Evolutionary conservation across 345 rosid genomes (phyloP).

Genomic region (Pistacia integerrima): DNA sequence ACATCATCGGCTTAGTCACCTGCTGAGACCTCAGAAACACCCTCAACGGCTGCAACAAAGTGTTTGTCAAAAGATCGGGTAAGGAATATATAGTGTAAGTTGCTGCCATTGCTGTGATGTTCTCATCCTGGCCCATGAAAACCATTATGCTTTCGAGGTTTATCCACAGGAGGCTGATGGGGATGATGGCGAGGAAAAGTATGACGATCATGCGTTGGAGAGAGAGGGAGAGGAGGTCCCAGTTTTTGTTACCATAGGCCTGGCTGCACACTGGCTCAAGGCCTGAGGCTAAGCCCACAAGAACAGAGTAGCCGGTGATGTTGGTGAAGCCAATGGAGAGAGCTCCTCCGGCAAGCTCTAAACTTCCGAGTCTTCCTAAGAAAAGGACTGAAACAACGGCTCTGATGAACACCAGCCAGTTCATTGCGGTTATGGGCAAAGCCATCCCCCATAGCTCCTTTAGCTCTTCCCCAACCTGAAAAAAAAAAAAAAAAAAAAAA

Average conservation of each 20-base stretch:
- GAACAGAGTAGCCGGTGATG: conserved; percentile 97
- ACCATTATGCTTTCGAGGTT: conserved; percentile 85
- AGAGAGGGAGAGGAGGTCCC: conserved; percentile 84
- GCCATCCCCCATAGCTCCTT: conserved; percentile 91
- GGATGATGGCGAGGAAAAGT: conserved; percentile 68
- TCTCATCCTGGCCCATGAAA: conserved; percentile 78
- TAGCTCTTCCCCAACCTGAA: conserved; percentile 75
- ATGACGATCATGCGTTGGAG: conserved; percentile 88
- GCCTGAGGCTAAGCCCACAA: conserved; percentile 90
- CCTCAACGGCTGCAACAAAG: conserved; percentile 79
- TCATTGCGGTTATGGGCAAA: conserved; percentile 84
- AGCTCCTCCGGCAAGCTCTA: conserved; percentile 96
- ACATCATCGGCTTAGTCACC: conserved; percentile 95
- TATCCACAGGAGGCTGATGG: conserved; percentile 84
- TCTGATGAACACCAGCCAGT: conserved; percentile 76
- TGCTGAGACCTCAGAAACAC: conserved; percentile 89
- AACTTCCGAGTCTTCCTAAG: conserved; percentile 87
- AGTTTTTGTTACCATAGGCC: conserved; percentile 89
- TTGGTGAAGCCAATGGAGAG: conserved; percentile 95
- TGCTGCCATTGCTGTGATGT: conserved; percentile 84
- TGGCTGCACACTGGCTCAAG: conserved; percentile 98
- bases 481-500: too few species aligned
- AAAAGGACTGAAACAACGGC: conserved; percentile 86
- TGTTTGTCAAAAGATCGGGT: conserved; percentile 90
- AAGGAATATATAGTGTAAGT: conserved; percentile 80